Percentiles rank a stretch among this genome's conserved stretches.
Evolutionary conservation across 352 stramenopile genomes (phyloP).

Genomic region (Phytophthora cryptogea): DNA sequence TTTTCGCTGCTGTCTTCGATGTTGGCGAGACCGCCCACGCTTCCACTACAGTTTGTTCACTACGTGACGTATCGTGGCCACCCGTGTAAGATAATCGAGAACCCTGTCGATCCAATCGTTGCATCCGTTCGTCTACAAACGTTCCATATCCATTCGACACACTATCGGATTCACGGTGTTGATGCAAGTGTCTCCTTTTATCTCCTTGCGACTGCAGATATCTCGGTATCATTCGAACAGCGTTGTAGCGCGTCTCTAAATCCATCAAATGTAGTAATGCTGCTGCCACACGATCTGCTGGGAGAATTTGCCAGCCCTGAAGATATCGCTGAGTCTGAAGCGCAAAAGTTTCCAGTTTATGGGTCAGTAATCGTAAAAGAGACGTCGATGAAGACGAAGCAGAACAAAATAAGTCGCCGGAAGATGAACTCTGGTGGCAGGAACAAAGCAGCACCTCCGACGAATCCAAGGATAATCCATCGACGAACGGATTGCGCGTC

Average conservation of each 20-base stretch:
- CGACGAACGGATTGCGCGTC: constrained; percentile 63
- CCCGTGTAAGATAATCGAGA: neutral
- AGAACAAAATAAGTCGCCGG: constrained; percentile 36
- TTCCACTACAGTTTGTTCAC: constrained; percentile 15
- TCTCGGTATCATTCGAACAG: constrained; percentile 54
- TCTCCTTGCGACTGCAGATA: constrained; percentile 46
- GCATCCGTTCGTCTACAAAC: constrained; percentile 26
- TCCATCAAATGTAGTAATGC: constrained; percentile 63
- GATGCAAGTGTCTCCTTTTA: constrained; percentile 5
- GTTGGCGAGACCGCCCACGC: constrained; percentile 28
- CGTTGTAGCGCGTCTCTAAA: constrained; percentile 56
- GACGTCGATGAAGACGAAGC: constrained; percentile 37
- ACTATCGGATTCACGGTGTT: neutral
- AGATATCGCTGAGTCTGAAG: constrained; percentile 44
- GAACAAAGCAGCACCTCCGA: constrained; percentile 72
- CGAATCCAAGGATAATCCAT: constrained; percentile 67
- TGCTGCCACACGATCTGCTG: constrained; percentile 49
- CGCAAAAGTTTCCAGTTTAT: constrained; percentile 62
- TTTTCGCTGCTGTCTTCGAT: constrained; percentile 1
- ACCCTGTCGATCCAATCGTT: constrained; percentile 4
- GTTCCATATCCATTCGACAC: constrained; percentile 11
- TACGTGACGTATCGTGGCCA: neutral
- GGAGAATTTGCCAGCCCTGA: constrained; percentile 62
- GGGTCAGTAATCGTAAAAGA: constrained; percentile 55
- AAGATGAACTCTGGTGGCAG: constrained; percentile 45